Base-by-base conservation (phyloP, 2,329 filamentous ascomycete genomes). In the Cercospora sojina region DNA sequence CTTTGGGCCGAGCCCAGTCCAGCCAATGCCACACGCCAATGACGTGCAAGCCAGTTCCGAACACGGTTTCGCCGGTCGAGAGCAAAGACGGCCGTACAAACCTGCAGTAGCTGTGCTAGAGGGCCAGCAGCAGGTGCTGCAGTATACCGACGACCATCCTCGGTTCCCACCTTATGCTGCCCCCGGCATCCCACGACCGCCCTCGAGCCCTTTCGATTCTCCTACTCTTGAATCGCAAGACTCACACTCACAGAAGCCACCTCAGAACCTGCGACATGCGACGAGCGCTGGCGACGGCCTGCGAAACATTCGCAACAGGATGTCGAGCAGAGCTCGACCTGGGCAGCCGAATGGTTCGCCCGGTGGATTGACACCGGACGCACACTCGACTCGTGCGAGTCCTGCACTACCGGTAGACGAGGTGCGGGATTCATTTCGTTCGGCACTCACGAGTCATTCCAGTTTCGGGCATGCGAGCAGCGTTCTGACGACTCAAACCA, bases 401-500 rank as follows among this genome's bases (percentile, higher is more conserved):
- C 65, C 65, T 59, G 62, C 53, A 47, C 31, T 69, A 3, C 59
- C 62, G 23, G 56, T 38, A 7, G 69, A 72, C 31, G 78, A 84
- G 67, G 76, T 84, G 25, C 82, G 87, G 25, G 83, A 85, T 13
- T 89, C 87, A 69, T 83, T 86, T 69, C 83, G 86, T 62, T 90
- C 87, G 3, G 84, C 82, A 27, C 79, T 87, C 75, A 90, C 87
- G 3, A 86, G 79, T 67, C 77, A 83, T 63, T 89, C 87, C 16
- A 88, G 86, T 73, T 79, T 83, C 47, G 79, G 85, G 59, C 85
- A 85, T 51, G 75, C 81, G 6, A 85, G 86, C 62, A 78, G 81
- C 12, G 86, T 85, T 69, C 85, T 85, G 18, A 96, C 92, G 1
- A 91, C 94, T 69, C 85, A 85, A n/a, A 96, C 92, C 1, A 91